Base-by-base conservation (phyloP, 257 asterid genomes). In the Fraxinus cuspidata region DNA sequence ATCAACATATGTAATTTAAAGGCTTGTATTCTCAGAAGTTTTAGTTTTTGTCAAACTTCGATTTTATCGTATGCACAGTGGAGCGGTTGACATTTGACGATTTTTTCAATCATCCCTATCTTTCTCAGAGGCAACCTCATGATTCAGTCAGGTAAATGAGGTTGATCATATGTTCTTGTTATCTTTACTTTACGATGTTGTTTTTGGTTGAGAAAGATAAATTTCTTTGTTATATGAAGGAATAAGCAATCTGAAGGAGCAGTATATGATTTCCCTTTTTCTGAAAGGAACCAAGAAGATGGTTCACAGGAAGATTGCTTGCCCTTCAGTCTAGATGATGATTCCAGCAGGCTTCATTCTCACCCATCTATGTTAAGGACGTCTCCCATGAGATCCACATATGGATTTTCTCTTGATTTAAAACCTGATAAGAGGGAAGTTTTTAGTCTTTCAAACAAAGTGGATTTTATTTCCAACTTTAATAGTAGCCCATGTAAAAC, bases 31-130 rank as follows among this genome's bases (percentile, higher is more conserved):
- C 72, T 35, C 65, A 25, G 71, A 31, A 32, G 56, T 51, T 73
- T 38, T 74, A 38, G 58, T 77, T 64, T 56, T 58, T 78, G 12
- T 44, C 2, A 27, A 25, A 63, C 32, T 70, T 53, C 64, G 35
- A 27, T 68, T 60, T 47, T 81, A 58, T 71, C 16, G 32, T 66
- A 29, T 76, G 71, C 44, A 28, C 92, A 94, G 98, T 92, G 88
- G 96, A 89, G 87, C 86, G 97, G 49, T 81, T 94, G 93, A 90
- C 97, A 23, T 94, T 90, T 87, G 97, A 90, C 78, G 98, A 94
- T 83, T 92, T 94, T 79, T 94, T 94, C 83, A 87, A 91, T 89
- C 98, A 94, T 85, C 91, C 96, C 69, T 94, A 86, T 87, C 91
- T 94, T 74, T 87, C 93, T 60, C 87, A 83, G 74, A 84, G 81